Evolutionary conservation across 2,329 filamentous ascomycete species (phyloP).

Genomic region (Fusarium equiseti): DNA sequence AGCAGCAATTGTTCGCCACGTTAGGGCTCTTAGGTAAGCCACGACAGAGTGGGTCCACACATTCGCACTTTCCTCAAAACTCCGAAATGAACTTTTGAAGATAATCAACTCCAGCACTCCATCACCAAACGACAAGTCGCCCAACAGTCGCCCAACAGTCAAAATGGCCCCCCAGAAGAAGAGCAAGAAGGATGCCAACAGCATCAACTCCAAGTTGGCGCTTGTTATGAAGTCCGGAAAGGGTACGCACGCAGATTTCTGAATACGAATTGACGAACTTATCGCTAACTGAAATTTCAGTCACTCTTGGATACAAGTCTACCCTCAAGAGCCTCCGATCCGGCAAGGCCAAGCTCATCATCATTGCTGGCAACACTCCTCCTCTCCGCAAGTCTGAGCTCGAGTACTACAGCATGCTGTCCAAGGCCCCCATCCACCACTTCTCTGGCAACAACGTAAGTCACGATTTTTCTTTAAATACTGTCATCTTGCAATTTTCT

Average conservation of each 20-base stretch:
- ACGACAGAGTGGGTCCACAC: background rate
- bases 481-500: slow-evolving; percentile 35
- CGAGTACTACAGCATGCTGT: slow-evolving; percentile 93
- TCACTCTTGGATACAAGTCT: slow-evolving; percentile 59
- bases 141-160: slow-evolving; percentile 57
- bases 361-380: slow-evolving; percentile 93
- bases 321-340: slow-evolving; percentile 87
- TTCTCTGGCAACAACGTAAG: slow-evolving; percentile 99
- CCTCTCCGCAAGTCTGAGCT: slow-evolving; percentile 98
- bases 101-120: slow-evolving; percentile 44
- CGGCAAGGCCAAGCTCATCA: slow-evolving; percentile 98
- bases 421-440: slow-evolving; percentile 96
- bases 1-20: background rate
- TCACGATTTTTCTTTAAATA: slow-evolving; percentile 52
- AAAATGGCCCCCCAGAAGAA: slow-evolving; percentile 80
- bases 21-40: background rate
- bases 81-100: slow-evolving; percentile 42
- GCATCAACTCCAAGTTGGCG: slow-evolving; percentile 71
- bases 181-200: slow-evolving; percentile 86
- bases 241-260: slow-evolving; percentile 68
- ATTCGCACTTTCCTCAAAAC: slow-evolving; percentile 41
- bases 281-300: slow-evolving; percentile 44
- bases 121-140: slow-evolving; percentile 51
- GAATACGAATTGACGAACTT: background rate
- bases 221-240: slow-evolving; percentile 76